These are phyloP conservation scores for Microdochium nivale DNA, from an alignment of 2,329 filamentous ascomycete species.

Conservation along the genomic window DNA sequence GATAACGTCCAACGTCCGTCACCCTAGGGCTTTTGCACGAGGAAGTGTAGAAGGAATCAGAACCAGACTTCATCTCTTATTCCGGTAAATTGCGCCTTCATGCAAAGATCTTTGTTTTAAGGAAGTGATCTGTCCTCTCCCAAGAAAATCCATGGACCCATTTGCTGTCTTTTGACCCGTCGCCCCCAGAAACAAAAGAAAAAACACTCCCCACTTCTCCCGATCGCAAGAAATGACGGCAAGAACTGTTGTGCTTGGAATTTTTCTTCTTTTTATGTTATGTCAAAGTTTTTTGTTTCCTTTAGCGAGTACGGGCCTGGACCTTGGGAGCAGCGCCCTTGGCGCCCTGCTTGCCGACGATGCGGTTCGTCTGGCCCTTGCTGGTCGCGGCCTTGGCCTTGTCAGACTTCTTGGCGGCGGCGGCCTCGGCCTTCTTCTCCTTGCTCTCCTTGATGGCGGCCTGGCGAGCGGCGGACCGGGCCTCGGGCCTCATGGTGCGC, in stretches of 20 bases:
- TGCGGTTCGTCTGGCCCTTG: constrained; percentile 71
- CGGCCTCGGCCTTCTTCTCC: constrained; percentile 88
- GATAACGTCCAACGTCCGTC: too few species aligned
- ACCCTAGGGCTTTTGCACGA: too few species aligned
- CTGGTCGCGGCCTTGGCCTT: constrained; percentile 84
- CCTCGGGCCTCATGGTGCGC: constrained; percentile 89
- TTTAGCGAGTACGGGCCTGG: constrained; percentile 78
- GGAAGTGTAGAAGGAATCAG: background rate
- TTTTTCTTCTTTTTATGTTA: background rate
- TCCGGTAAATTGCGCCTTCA: background rate
- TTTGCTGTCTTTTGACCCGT: background rate
- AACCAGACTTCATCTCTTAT: background rate
- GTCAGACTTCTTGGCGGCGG: constrained; percentile 95
- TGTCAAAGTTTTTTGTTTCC: constrained; percentile 2
- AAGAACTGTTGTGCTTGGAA: background rate
- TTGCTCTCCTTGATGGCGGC: constrained; percentile 95
- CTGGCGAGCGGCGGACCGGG: constrained; percentile 80
- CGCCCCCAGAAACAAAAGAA: background rate
- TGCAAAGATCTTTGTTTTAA: background rate
- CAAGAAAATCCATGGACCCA: background rate
- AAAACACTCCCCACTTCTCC: background rate
- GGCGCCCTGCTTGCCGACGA: constrained; percentile 93
- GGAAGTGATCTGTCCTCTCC: background rate
- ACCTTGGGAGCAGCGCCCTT: constrained; percentile 87
- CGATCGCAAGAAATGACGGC: background rate